phyloP scores from a whole-genome alignment of 495 filamentous ascomycete species.

The Lindgomyces ingoldianus region DNA sequence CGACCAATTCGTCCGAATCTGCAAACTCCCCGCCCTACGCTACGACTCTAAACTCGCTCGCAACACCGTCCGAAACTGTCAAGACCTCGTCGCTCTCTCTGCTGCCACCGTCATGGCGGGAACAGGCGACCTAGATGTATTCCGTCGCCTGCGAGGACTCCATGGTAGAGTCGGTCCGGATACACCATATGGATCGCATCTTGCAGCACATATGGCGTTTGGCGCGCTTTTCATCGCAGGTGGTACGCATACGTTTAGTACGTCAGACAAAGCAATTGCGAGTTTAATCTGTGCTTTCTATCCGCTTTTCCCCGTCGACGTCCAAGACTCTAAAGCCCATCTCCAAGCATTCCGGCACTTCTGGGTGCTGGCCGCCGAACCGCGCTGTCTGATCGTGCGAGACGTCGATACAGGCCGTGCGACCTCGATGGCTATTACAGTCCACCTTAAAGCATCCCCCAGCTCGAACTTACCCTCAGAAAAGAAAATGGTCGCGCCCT shows the following conservation, averaged over 20 bases:
- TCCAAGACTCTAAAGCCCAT: slow-evolving; percentile 91
- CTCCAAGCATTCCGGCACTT: slow-evolving; percentile 96
- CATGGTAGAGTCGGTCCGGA: slow-evolving; percentile 85
- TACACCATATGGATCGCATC: slow-evolving; percentile 87
- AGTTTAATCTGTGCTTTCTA: slow-evolving; percentile 90
- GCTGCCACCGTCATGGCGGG: slow-evolving; percentile 92
- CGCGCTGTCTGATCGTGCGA: slow-evolving; percentile 80
- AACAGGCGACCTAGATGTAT: slow-evolving; percentile 84
- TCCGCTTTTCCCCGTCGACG: slow-evolving; percentile 81
- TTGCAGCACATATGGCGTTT: slow-evolving; percentile 89
- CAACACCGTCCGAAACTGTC: slow-evolving; percentile 83
- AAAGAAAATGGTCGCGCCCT: slow-evolving; percentile 55
- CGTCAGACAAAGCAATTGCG: slow-evolving; percentile 81
- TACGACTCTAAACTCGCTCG: slow-evolving; percentile 82
- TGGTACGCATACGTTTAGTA: slow-evolving; percentile 88
- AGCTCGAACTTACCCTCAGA: too few relatives aligned
- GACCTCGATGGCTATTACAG: slow-evolving; percentile 67
- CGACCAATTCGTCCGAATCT: slow-evolving; percentile 82
- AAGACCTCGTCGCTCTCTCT: slow-evolving; percentile 79
- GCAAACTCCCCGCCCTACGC: slow-evolving; percentile 61
- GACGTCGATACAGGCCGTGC: slow-evolving; percentile 82
- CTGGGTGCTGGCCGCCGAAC: slow-evolving; percentile 92
- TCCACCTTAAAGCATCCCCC: too few relatives aligned
- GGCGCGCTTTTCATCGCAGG: slow-evolving; percentile 89
- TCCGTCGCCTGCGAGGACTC: slow-evolving; percentile 82